Evolutionary conservation across 176 grass and related monocot genomes (phyloP), one percentile per base, ranked within the genome.

Genomic region (Oryza rufipogon): DNA sequence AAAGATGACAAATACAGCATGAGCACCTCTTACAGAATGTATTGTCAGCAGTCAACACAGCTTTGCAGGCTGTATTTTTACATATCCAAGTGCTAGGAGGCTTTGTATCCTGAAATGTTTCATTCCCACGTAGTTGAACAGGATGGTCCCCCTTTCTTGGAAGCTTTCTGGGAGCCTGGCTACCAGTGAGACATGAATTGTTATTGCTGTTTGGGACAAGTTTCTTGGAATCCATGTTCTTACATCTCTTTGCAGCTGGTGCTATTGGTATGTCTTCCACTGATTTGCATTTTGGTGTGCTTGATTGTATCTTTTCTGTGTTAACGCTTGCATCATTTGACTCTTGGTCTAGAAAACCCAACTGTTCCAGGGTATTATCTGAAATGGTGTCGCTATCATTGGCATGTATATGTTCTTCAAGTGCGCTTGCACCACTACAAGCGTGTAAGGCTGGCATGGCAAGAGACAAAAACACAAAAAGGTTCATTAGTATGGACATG

Each of bases 11-110:
- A 68, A 99, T 96, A 88, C 93, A 99, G 76, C 96, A 99, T 17
- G 96, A 99, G 78, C 96, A 99, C 81, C 96, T 89, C 82, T 92
- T 99, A 87, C 96, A 99, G 67, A 99, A 99, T 80, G 86, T 81
- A 73, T 92, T 87, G 26, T 94, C 88, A 48, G 81, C 91, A 68
- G 78, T 90, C 73, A 99, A 77, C 66, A 92, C 79, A 66, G 93
- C 94, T 81, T 99, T 99, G 85, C 96, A 99, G 22, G 96, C 93
- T 72, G 94, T 87, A 89, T 99, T 99, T 89, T 89, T 94, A 73
- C 96, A 99, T 48, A 94, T 87, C 96, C 96, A 94, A 39, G 81
- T 89, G 51, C 68, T 86, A 77, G 73, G 45, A 64, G 84, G 78
- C 68, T 86, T 92, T 80, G 19, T 32, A 60, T 81, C 79, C 52